Evolutionary conservation across 1,139 yeast genomes (phyloP).

Genomic region (Pichia terricola): DNA sequence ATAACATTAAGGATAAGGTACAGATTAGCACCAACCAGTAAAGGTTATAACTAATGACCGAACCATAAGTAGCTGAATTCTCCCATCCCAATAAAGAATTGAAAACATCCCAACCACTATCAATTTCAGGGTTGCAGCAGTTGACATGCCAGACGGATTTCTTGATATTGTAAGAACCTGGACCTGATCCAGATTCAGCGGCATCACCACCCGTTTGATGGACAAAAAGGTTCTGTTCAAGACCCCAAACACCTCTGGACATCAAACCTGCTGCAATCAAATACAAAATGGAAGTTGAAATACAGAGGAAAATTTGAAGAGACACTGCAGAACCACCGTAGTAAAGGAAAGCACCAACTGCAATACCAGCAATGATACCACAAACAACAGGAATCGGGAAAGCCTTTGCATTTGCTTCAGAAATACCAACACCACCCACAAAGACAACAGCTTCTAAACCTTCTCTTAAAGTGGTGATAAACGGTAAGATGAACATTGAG

Average conservation of each 20-base stretch:
- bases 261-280: slow-evolving; percentile 82
- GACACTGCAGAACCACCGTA: slow-evolving; percentile 67
- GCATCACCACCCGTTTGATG: slow-evolving; percentile 78
- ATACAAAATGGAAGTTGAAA: slow-evolving; percentile 75
- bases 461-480: slow-evolving; percentile 74
- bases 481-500: slow-evolving; percentile 68
- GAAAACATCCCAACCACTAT: slow-evolving; percentile 90
- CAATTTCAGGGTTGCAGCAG: slow-evolving; percentile 85
- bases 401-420: slow-evolving; percentile 39
- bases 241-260: slow-evolving; percentile 84
- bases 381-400: slow-evolving; percentile 78
- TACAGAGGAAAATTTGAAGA: slow-evolving; percentile 67
- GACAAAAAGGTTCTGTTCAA: slow-evolving; percentile 58
- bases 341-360: slow-evolving; percentile 60
- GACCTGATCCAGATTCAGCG: slow-evolving; percentile 81
- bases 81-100: slow-evolving; percentile 86
- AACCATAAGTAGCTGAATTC: slow-evolving; percentile 83
- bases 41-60: slow-evolving; percentile 71
- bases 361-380: slow-evolving; percentile 66
- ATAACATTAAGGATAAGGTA: slow-evolving; percentile 50
- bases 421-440: slow-evolving; percentile 64
- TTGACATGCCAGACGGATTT: slow-evolving; percentile 86
- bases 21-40: slow-evolving; percentile 66
- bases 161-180: slow-evolving; percentile 77
- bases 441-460: slow-evolving; percentile 85